Conservation (phyloP, 495 filamentous ascomycete genomes). For the Hypoxylon rickii region DNA sequence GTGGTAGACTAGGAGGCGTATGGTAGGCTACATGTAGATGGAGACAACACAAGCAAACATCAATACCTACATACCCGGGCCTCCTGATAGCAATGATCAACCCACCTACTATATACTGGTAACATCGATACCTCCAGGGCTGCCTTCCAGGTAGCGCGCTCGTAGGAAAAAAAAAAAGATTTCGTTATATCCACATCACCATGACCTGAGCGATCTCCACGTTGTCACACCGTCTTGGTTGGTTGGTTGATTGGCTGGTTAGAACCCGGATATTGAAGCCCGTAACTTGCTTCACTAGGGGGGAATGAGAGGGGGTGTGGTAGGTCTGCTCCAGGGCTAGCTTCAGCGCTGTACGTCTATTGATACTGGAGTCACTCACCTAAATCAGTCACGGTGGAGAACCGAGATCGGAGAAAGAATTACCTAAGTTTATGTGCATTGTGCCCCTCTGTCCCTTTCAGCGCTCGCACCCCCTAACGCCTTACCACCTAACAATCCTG, state of each 20-base stretch:
- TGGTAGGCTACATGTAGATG: not conserved
- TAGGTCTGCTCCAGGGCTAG: too few species aligned
- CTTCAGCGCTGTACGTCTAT: too few species aligned
- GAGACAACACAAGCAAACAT: not conserved
- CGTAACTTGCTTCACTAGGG: not conserved
- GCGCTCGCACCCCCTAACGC: too few species aligned
- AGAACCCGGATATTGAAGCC: not conserved
- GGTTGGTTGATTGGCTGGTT: not conserved
- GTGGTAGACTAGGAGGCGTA: not conserved
- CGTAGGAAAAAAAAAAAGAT: slow-evolving; percentile 1
- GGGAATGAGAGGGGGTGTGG: too few species aligned
- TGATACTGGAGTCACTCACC: not conserved
- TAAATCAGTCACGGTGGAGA: not conserved
- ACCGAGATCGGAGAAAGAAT: slow-evolving; percentile 21
- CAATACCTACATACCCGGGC: not conserved
- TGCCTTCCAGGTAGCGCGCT: too few species aligned
- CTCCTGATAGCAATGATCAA: not conserved
- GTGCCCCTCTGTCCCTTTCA: too few species aligned
- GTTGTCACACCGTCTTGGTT: slow-evolving; percentile 6
- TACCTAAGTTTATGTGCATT: too few species aligned
- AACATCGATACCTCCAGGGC: too few species aligned
- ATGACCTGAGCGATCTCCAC: slow-evolving; percentile 6
- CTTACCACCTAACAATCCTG: too few species aligned
- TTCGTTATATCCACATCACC: not conserved
- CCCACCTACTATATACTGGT: too few species aligned